A percentile compares a stretch with the other conserved stretches of the same genome.
phyloP scores from a whole-genome alignment of 768 basidiomycete species.

The Lanmaoa rubissima region DNA sequence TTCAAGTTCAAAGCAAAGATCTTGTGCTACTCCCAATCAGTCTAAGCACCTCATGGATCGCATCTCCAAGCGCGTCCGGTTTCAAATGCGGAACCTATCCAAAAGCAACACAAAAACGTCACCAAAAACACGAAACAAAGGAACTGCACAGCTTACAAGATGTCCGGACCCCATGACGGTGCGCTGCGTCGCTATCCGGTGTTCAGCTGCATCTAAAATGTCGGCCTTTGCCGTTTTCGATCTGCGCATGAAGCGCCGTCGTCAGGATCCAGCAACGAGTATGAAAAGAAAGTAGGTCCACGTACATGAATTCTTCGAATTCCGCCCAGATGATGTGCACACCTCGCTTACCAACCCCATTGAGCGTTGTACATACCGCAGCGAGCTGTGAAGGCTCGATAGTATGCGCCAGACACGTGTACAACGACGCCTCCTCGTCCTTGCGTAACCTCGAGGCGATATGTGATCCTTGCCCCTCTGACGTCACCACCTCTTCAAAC shows the following conservation, averaged over 20 bases:
- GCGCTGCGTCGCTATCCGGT: conserved; percentile 19
- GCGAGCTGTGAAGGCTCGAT: conserved; percentile 24
- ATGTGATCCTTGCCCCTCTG: conserved; percentile 9
- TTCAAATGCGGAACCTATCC: conserved; percentile 29
- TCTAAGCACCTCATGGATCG: conserved; percentile 25
- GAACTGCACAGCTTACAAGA: conserved; percentile 17
- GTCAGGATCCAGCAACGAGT: background rate
- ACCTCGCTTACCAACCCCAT: conserved; percentile 8
- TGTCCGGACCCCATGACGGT: conserved; percentile 30
- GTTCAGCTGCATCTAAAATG: conserved; percentile 28
- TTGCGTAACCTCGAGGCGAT: conserved; percentile 26
- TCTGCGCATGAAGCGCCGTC: conserved; percentile 2
- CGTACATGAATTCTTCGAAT: conserved; percentile 30
- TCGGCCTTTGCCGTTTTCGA: conserved; percentile 27
- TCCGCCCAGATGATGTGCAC: conserved; percentile 33
- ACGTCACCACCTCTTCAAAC: conserved; percentile 19
- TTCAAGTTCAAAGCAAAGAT: conserved; percentile 15
- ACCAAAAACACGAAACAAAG: background rate
- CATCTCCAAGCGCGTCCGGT: conserved; percentile 28
- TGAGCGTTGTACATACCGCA: conserved; percentile 15
- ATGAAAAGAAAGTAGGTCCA: background rate
- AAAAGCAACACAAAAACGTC: background rate
- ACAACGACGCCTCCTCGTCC: conserved; percentile 30
- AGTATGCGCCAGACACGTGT: conserved; percentile 26
- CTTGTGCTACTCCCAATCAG: conserved; percentile 5